Evolutionary conservation across 1,284 basidiomycete genomes (phyloP).

Genomic region (Bjerkandera adusta): DNA sequence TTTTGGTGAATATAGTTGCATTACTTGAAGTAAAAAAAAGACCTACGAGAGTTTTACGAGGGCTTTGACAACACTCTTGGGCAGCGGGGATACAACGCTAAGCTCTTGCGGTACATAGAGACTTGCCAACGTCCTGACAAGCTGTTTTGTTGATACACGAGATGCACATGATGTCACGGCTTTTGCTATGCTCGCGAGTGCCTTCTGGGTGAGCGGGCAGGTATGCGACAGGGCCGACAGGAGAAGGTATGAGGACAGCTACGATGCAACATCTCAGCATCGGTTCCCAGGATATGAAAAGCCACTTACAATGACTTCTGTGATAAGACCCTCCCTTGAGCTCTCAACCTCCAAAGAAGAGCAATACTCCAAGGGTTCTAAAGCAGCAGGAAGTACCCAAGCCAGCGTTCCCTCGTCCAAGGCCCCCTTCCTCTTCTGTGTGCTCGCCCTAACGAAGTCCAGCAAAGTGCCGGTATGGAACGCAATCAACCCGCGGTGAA

Average conservation of each 20-base stretch:
- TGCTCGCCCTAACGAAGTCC: conserved; percentile 60
- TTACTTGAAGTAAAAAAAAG: not conserved
- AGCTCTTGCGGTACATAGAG: conserved; percentile 56
- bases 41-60: conserved; percentile 48
- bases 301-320: conserved; percentile 54
- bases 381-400: conserved; percentile 57
- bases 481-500: conserved; percentile 75
- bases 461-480: conserved; percentile 86
- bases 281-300: not conserved
- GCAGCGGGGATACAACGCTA: conserved; percentile 31
- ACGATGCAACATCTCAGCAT: not conserved
- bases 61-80: conserved; percentile 38
- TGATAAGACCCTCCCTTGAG: conserved; percentile 26
- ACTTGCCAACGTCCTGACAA: conserved; percentile 56
- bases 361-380: conserved; percentile 51
- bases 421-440: conserved; percentile 34
- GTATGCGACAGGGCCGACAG: conserved; percentile 67
- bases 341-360: conserved; percentile 15
- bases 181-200: conserved; percentile 54
- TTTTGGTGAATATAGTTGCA: conserved; percentile 12
- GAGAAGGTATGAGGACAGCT: conserved; percentile 77
- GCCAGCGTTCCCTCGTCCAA: conserved; percentile 66
- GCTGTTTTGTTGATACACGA: conserved; percentile 48
- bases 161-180: conserved; percentile 52
- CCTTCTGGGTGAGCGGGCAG: conserved; percentile 51